A percentile compares a stretch with the other conserved stretches of the same genome.
Evolutionary conservation across 2,329 filamentous ascomycete genomes (phyloP).

Genomic region (Hysterium pulicare): DNA sequence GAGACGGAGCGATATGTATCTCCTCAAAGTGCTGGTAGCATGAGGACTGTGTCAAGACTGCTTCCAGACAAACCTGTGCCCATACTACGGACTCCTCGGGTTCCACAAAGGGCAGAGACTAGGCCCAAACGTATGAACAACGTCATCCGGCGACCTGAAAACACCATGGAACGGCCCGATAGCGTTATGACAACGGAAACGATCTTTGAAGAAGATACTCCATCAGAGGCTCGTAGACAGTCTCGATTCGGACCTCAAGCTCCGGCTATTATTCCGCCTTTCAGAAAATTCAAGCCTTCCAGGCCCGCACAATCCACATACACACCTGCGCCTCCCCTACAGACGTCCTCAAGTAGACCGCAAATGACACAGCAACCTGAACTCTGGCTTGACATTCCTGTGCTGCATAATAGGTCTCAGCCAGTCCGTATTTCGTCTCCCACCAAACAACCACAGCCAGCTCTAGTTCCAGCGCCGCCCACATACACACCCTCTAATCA

Average conservation of each 20-base stretch:
- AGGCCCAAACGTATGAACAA: conserved; percentile 10
- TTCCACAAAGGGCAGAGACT: conserved; percentile 4
- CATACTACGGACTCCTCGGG: conserved; percentile 3
- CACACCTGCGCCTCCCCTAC: conserved; percentile 2
- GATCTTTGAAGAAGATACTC: conserved; percentile 38
- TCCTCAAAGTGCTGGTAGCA: conserved; percentile 7
- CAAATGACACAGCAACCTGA: conserved; percentile 18
- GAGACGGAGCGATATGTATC: conserved; percentile 13
- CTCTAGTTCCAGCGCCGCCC: conserved; percentile 13
- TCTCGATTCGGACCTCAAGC: conserved; percentile 29
- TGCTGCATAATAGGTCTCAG: conserved; percentile 25
- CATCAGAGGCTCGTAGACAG: conserved; percentile 19
- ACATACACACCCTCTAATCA: conserved; percentile 15
- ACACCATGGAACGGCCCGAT: conserved; percentile 18
- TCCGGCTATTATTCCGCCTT: conserved; percentile 31
- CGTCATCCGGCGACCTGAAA: conserved; percentile 6
- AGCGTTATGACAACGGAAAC: conserved; percentile 33
- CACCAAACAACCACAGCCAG: background rate
- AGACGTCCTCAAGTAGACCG: conserved; percentile 3
- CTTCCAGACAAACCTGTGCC: conserved; percentile 23
- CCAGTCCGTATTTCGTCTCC: conserved; percentile 6
- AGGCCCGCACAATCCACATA: conserved; percentile 8
- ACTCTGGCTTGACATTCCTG: conserved; percentile 30
- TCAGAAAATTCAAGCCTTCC: conserved; percentile 31
- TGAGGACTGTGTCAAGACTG: conserved; percentile 10